phyloP scores from a whole-genome alignment of 345 rosid species.

The Syzygium aromaticum region DNA sequence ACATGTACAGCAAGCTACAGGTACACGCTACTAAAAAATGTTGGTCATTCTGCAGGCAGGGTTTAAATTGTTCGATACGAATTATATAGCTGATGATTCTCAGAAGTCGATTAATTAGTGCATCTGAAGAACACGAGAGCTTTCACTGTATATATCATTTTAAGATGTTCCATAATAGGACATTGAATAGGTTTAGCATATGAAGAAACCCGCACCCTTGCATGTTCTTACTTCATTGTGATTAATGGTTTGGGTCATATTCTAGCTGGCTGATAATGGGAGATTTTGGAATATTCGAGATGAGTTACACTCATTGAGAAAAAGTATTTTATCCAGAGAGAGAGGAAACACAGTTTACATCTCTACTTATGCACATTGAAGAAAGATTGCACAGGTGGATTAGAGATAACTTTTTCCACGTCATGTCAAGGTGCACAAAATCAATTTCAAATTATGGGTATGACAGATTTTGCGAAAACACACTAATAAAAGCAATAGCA shows the following conservation, averaged over 20 bases:
- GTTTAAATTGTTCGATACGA: neutral
- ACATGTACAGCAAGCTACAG: conserved; percentile 82
- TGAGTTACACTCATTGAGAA: neutral
- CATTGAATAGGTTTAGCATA: neutral
- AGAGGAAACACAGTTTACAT: neutral
- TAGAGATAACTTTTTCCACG: neutral
- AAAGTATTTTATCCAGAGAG: neutral
- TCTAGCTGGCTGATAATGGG: neutral
- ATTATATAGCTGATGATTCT: neutral
- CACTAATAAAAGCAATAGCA: neutral
- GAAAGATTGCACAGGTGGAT: neutral
- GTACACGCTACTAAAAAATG: conserved; percentile 21
- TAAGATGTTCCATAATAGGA: neutral
- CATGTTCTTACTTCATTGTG: neutral
- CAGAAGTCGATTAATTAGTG: neutral
- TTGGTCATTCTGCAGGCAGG: neutral
- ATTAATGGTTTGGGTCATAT: neutral
- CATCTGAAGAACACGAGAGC: neutral
- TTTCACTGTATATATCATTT: neutral
- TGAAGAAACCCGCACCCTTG: neutral
- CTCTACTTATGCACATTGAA: neutral
- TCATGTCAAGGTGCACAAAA: neutral
- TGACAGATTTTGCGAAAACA: neutral
- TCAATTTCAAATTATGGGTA: neutral
- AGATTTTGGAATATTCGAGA: neutral